Conservation (phyloP, 2,329 filamentous ascomycete genomes). For the Talaromyces islandicus region DNA sequence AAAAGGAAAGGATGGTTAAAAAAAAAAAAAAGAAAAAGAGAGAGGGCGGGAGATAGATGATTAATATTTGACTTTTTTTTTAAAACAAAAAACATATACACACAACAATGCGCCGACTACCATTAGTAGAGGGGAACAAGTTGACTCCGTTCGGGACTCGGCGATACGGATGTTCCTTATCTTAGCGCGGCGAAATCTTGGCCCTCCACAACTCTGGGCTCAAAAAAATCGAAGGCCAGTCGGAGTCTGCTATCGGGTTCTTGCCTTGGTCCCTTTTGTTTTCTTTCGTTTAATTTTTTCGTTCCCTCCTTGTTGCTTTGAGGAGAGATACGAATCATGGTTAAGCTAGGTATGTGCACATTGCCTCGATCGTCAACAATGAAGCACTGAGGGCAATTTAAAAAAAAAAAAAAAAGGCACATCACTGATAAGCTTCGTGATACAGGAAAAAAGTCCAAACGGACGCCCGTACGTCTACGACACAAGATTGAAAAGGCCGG, state of each 20-base stretch:
- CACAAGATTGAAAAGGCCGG: slow-evolving; percentile 96
- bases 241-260: slow-evolving; percentile 13
- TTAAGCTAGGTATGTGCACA: slow-evolving; percentile 33
- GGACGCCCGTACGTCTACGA: slow-evolving; percentile 77
- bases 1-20: background rate
- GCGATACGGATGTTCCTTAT: slow-evolving; percentile 23
- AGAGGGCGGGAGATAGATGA: background rate
- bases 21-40: background rate
- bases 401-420: background rate
- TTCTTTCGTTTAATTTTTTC: background rate
- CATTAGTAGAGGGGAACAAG: background rate
- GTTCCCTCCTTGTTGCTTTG: background rate
- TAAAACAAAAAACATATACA: background rate
- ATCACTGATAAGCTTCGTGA: background rate
- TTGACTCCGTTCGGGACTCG: slow-evolving; percentile 24
- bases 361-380: background rate
- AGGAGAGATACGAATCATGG: slow-evolving; percentile 27
- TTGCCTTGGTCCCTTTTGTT: background rate
- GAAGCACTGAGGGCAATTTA: background rate
- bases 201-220: slow-evolving; percentile 14
- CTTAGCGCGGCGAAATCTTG: slow-evolving; percentile 25
- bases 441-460: slow-evolving; percentile 89
- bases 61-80: background rate
- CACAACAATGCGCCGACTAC: background rate
- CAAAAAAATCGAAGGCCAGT: slow-evolving; percentile 3